A percentile compares a stretch with the other conserved stretches of the same genome.
These are phyloP conservation scores for Annulohypoxylon truncatum DNA, from an alignment of 2,329 filamentous ascomycete species.

Conservation along the genomic window DNA sequence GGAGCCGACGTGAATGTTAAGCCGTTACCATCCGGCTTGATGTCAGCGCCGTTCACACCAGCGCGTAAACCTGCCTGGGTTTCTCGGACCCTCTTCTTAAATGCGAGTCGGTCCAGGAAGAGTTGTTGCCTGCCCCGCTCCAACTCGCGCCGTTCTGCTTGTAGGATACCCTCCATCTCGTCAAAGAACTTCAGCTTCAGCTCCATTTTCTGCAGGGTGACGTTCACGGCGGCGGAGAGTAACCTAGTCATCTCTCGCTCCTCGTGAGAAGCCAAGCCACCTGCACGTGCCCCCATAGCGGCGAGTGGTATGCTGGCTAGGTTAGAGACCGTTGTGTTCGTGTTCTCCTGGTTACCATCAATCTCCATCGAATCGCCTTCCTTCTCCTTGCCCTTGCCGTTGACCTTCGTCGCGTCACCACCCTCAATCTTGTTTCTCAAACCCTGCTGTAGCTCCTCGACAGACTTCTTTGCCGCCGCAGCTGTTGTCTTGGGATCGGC, in stretches of 20 bases:
- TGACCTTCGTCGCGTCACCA: constrained; percentile 58
- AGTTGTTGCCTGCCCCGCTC: constrained; percentile 92
- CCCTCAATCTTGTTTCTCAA: constrained; percentile 82
- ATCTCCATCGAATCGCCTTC: constrained; percentile 72
- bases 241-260: constrained; percentile 96
- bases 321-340: constrained; percentile 63
- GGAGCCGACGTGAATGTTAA: constrained; percentile 64
- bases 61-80: constrained; percentile 81
- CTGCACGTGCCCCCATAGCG: constrained; percentile 84
- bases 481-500: constrained; percentile 91
- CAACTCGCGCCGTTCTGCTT: constrained; percentile 91
- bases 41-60: constrained; percentile 60
- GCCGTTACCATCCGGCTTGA: constrained; percentile 62
- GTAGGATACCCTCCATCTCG: constrained; percentile 92
- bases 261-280: constrained; percentile 92
- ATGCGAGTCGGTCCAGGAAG: constrained; percentile 89
- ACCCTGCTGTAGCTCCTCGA: constrained; percentile 84
- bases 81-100: constrained; percentile 87
- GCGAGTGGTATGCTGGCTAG: constrained; percentile 85
- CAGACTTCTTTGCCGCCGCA: constrained; percentile 87
- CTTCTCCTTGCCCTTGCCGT: constrained; percentile 70
- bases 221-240: constrained; percentile 90
- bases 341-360: constrained; percentile 65
- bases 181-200: constrained; percentile 96
- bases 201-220: constrained; percentile 95